phyloP scores from a whole-genome alignment of 495 filamentous ascomycete genomes.

The Neurospora intermedia region DNA sequence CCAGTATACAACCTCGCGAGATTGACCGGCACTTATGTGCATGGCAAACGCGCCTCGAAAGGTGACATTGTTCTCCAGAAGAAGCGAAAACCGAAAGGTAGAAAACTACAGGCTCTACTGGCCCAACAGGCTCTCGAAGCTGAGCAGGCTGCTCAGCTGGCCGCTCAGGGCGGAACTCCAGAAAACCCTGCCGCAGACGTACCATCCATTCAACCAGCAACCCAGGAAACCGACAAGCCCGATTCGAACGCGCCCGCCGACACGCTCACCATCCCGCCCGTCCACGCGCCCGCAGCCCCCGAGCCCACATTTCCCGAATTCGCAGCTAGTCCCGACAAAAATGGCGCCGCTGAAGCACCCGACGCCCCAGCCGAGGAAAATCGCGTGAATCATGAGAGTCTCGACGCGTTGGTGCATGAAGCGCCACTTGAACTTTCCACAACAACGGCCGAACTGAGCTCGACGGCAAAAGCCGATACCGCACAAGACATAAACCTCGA shows the following conservation, averaged over 20 bases:
- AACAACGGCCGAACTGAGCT: neutral
- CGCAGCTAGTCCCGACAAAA: constrained; percentile 10
- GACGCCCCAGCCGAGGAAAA: neutral
- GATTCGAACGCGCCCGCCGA: neutral
- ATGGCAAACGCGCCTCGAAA: constrained; percentile 31
- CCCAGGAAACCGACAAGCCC: neutral
- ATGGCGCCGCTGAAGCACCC: neutral
- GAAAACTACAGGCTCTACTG: neutral
- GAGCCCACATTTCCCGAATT: neutral
- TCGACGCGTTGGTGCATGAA: neutral
- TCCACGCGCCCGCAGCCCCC: neutral
- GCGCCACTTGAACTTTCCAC: neutral
- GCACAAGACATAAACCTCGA: neutral
- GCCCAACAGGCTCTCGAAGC: neutral
- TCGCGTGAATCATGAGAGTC: neutral
- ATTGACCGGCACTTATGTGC: constrained; percentile 35
- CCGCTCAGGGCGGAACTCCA: neutral
- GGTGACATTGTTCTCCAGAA: constrained; percentile 27
- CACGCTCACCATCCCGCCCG: neutral
- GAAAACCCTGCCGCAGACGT: neutral
- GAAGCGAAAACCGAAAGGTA: constrained; percentile 11
- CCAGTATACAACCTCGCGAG: constrained; percentile 46
- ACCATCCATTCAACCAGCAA: neutral
- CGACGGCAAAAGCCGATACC: neutral
- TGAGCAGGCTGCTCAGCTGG: neutral